Base-by-base conservation (phyloP, 2,329 filamentous ascomycete genomes). In the Beauveria caledonica region DNA sequence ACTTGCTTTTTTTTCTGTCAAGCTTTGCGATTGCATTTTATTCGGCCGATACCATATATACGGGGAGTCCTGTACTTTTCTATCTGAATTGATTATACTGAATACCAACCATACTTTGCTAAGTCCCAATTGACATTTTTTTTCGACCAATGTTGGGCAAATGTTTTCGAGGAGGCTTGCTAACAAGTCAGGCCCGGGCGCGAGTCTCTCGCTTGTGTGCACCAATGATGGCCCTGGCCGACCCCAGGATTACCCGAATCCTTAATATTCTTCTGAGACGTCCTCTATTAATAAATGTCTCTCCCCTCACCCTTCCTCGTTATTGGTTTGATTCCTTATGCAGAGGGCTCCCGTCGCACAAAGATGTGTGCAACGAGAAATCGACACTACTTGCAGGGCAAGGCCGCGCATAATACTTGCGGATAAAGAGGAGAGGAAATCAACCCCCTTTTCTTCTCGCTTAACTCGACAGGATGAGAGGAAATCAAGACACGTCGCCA, bases 281-380 rank as follows among this genome's bases (percentile, higher is more conserved):
- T 13, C 10, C 5, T 5, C 33, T 45, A 23, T 42, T n/a, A 45
- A 19, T 19, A n/a, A n/a, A 21, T 45, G n/a, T 48, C 6, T 23
- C 19, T 11, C 29, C 29, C 27, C 27, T 29, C 27, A 3, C 27
- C 10, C 29, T 46, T 46, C 11, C 33, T 46, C 17, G 13, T 25
- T 8, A 27, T 48, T 48, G 7, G 3, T 27, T 36, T 36, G 33
- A 36, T 36, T 36, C 1, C 33, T 48, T 48, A 48, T 48, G 45
- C 45, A 48, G 21, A 48, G 21, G 45, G 45, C n/a, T 11, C 17
- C 36, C 19, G 49, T 52, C 29, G 29, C 49, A 52, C 49, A 52
- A 33, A 52, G 49, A 52, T 52, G 19, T 52, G 49, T 52, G 49
- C 49, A 52, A 52, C 49, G 49, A 52, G 19, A 36, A 52, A 52